Evolutionary conservation across 2,329 filamentous ascomycete genomes (phyloP).

Genomic region (Lachnellula suecica): DNA sequence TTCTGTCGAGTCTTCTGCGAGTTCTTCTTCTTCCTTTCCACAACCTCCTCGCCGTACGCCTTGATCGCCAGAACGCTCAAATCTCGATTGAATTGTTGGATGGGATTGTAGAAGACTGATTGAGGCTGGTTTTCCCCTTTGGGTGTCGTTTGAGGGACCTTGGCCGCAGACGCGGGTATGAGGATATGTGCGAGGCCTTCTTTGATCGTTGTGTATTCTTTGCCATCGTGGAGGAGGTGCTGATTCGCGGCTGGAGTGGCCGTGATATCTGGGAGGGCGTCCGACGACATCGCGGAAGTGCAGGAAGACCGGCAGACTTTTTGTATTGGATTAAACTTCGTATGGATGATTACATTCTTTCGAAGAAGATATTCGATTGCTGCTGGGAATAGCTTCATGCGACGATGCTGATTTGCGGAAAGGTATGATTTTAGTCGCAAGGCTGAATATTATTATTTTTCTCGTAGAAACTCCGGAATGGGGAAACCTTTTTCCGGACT

Average conservation of each 20-base stretch:
- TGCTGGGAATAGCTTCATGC: background rate
- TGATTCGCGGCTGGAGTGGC: conserved; percentile 30
- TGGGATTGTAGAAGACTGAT: conserved; percentile 97
- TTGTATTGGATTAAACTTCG: background rate
- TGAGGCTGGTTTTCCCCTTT: conserved; percentile 60
- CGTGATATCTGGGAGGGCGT: conserved; percentile 24
- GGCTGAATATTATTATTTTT: no score
- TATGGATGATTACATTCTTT: background rate
- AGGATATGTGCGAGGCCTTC: conserved; percentile 70
- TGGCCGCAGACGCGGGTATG: conserved; percentile 53
- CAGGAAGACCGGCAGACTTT: background rate
- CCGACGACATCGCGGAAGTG: background rate
- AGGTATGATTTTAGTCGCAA: no score
- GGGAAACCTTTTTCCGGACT: no score
- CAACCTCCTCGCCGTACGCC: conserved; percentile 73
- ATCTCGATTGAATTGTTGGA: conserved; percentile 98
- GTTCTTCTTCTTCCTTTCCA: conserved; percentile 45
- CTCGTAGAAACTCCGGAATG: no score
- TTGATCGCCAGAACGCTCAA: conserved; percentile 90
- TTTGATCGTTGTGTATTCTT: conserved; percentile 58
- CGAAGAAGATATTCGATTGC: background rate
- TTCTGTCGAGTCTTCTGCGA: conserved; percentile 41
- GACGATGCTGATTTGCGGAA: no score
- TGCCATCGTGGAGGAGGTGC: conserved; percentile 43
- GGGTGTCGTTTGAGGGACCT: conserved; percentile 41